These are phyloP conservation scores for Penicillium atrosanguineum DNA, from an alignment of 495 filamentous ascomycete species.

Conservation along the genomic window DNA sequence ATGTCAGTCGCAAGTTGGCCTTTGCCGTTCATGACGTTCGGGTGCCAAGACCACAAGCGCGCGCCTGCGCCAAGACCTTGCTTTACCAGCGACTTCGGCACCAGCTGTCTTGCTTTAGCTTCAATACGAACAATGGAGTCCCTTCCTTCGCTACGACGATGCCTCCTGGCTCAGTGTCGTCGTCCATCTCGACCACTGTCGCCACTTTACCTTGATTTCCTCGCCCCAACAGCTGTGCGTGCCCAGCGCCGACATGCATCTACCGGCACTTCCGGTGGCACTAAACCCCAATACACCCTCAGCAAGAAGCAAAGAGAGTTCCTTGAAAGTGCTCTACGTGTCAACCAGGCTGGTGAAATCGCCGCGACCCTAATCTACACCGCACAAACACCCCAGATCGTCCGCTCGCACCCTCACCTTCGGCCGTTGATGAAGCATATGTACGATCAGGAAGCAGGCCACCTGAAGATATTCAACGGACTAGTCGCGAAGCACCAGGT, in stretches of 20 bases:
- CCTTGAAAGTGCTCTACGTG: constrained; percentile 78
- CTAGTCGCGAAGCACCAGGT: constrained; percentile 85
- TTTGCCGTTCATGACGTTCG: constrained; percentile 29
- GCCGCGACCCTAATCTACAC: constrained; percentile 85
- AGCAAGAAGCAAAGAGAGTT: constrained; percentile 68
- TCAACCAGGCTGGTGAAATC: constrained; percentile 88
- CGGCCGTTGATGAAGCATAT: constrained; percentile 92
- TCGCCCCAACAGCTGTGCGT: constrained; percentile 34
- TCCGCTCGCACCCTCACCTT: constrained; percentile 77
- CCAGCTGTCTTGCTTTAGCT: neutral
- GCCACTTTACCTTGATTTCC: constrained; percentile 41
- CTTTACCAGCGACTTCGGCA: neutral
- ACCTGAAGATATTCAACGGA: constrained; percentile 80
- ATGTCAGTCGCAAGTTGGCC: constrained; percentile 25
- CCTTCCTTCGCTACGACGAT: constrained; percentile 19
- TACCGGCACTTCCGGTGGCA: constrained; percentile 15
- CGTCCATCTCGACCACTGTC: constrained; percentile 13
- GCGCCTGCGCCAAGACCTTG: constrained; percentile 19
- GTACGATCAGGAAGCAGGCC: constrained; percentile 92
- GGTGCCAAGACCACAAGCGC: constrained; percentile 27
- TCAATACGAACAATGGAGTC: constrained; percentile 15
- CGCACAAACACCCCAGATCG: constrained; percentile 72
- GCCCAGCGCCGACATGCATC: constrained; percentile 31
- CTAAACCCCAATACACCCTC: constrained; percentile 59
- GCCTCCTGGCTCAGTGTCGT: constrained; percentile 15